Conservation (phyloP, 257 asterid genomes). For the Nicotiana tomentosiformis region DNA sequence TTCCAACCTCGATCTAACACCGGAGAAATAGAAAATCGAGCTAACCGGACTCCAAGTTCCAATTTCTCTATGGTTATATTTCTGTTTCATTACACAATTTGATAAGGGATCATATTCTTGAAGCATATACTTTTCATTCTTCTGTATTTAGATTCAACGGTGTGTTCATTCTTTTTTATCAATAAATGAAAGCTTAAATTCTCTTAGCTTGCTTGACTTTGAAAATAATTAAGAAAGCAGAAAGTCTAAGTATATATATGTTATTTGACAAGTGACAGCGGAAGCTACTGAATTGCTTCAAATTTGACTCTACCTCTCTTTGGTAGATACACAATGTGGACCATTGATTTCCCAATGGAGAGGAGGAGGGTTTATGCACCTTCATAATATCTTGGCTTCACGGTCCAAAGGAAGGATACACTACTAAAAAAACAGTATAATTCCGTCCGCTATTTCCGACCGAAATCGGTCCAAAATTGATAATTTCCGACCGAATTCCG, state of each 20-base stretch:
- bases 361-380: slow-evolving; percentile 53
- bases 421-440: too few relatives aligned
- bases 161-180: background rate
- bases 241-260: background rate
- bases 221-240: background rate
- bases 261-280: background rate
- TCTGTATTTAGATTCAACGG: background rate
- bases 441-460: too few relatives aligned
- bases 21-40: background rate
- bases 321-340: slow-evolving; percentile 35
- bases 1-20: background rate
- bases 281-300: background rate
- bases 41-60: background rate
- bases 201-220: background rate
- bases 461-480: too few relatives aligned
- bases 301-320: background rate
- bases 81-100: too few relatives aligned
- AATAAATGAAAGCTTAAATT: background rate
- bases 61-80: too few relatives aligned
- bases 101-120: too few relatives aligned
- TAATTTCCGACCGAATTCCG: too few relatives aligned
- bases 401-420: slow-evolving; percentile 39
- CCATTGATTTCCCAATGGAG: slow-evolving; percentile 35
- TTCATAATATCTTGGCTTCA: slow-evolving; percentile 49
- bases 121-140: background rate